A percentile compares a stretch with the other conserved stretches of the same genome.
phyloP scores from a whole-genome alignment of 139 green algal species.

The Diplosphaera chodatii region DNA sequence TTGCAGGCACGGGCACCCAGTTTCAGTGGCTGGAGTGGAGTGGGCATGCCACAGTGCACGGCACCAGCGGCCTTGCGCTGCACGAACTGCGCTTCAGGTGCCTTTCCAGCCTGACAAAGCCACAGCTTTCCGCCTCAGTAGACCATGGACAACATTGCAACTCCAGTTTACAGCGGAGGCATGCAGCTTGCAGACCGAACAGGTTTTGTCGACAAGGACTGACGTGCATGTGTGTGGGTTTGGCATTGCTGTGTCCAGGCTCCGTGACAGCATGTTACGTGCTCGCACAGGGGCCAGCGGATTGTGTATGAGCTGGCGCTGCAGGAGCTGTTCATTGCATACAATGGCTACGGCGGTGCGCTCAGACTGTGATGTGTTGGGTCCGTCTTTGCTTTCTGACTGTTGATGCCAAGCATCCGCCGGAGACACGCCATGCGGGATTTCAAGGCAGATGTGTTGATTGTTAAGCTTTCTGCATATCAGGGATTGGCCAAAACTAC shows the following conservation, averaged over 20 bases:
- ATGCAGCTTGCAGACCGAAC: too few relatives aligned
- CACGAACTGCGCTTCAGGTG: not conserved
- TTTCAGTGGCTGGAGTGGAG: not conserved
- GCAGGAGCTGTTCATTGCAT: not conserved
- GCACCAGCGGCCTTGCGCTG: not conserved
- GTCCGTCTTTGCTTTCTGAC: too few relatives aligned
- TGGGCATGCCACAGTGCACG: not conserved
- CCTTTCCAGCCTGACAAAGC: too few relatives aligned
- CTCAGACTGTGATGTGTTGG: not conserved
- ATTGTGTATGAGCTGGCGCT: slow-evolving; percentile 3
- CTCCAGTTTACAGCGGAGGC: too few relatives aligned
- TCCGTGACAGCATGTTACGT: too few relatives aligned
- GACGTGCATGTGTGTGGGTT: too few relatives aligned
- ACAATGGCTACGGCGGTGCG: not conserved
- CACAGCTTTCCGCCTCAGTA: too few relatives aligned
- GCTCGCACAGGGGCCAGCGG: not conserved
- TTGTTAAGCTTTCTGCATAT: not conserved
- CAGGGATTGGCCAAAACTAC: not conserved
- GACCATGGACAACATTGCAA: too few relatives aligned
- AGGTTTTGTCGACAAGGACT: too few relatives aligned
- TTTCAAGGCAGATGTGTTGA: not conserved
- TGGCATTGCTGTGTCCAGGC: too few relatives aligned
- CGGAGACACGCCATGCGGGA: too few relatives aligned
- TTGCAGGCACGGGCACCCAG: not conserved
- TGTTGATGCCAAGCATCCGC: too few relatives aligned